Conservation (phyloP, 108 stramenopile species). For the Hondaea fermentalgiana region DNA sequence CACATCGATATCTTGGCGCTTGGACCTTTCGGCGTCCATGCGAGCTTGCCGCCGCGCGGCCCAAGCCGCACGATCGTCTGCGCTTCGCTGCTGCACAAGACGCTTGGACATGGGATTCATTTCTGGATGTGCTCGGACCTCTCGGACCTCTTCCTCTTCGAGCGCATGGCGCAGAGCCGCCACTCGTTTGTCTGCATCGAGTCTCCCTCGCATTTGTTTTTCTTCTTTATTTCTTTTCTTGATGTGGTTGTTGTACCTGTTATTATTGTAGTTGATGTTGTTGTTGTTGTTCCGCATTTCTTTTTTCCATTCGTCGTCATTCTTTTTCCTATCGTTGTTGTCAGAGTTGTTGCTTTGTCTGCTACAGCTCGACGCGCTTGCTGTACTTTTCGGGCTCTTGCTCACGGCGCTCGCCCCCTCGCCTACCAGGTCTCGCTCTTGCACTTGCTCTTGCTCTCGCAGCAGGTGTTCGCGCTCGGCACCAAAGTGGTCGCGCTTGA, state of each 20-base stretch:
- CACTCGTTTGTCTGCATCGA: no score
- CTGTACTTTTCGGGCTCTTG: no score
- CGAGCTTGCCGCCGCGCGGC: neutral
- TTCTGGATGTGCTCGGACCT: neutral
- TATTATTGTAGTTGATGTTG: no score
- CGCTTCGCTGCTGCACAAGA: neutral
- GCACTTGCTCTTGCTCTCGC: neutral
- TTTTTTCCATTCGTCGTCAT: no score
- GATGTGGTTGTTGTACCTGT: no score
- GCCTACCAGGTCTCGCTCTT: neutral
- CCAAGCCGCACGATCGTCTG: neutral
- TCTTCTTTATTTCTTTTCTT: no score
- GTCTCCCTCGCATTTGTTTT: no score
- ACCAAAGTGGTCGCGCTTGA: neutral
- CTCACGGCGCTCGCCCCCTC: no score
- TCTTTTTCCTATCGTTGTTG: no score
- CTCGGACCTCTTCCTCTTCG: neutral
- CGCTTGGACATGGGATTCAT: neutral
- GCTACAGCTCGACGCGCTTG: no score
- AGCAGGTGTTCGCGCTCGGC: neutral
- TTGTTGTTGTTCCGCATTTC: no score
- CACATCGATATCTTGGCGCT: neutral
- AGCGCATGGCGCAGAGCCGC: neutral
- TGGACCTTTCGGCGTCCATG: neutral
- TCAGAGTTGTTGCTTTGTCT: no score